Evolutionary conservation across 495 filamentous ascomycete genomes (phyloP), one percentile per base, ranked within the genome.

Genomic region (Margaritispora aquatica): DNA sequence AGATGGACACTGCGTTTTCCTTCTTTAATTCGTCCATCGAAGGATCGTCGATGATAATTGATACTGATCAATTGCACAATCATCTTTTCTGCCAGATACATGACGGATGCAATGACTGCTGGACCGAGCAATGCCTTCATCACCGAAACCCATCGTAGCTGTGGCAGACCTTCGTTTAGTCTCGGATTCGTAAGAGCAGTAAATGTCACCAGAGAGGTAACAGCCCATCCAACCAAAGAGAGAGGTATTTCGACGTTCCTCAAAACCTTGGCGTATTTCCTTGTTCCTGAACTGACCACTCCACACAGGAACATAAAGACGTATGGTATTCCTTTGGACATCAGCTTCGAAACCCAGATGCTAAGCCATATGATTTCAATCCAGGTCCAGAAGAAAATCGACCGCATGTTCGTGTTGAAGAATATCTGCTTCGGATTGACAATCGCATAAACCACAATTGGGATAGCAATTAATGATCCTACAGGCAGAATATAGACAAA

Each of bases 41-140:
- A 97, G 60, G 96, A 94, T 64, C 92, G 88, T 59, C 91, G 88
- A 71, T 98, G 93, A 70, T 98, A 98, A 58, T 86, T 87, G 68
- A 98, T 90, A 48, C 88, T 93, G 69, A 97, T 96, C 34, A 97
- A 77, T 74, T 96, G 94, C 31, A 97, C 86, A 23, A 96, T 72
- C 31, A 88, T 70, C 68, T 95, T 95, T 70, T 97, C 90, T 5
- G 70, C 84, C 21, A 97, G 77, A 54, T 86, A 87, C 49, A 97
- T 84, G 54, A 92, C 68, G 11, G 88, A 81, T 52, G 88, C 88
- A 48, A 96, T 75, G n/a, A 96, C 76, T 22, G 84, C 69, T 9
- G 90, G 90, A 17, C 87, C 83, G 2, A 97, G 78, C 31, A 96
- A 82, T 44, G 83, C 82, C 66, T 85, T 82, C 36, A 96, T 71